Percentiles rank a stretch among this genome's conserved stretches.
phyloP scores from a whole-genome alignment of 2,329 filamentous ascomycete genomes.

The Graphilbum ipis-grandicollis region DNA sequence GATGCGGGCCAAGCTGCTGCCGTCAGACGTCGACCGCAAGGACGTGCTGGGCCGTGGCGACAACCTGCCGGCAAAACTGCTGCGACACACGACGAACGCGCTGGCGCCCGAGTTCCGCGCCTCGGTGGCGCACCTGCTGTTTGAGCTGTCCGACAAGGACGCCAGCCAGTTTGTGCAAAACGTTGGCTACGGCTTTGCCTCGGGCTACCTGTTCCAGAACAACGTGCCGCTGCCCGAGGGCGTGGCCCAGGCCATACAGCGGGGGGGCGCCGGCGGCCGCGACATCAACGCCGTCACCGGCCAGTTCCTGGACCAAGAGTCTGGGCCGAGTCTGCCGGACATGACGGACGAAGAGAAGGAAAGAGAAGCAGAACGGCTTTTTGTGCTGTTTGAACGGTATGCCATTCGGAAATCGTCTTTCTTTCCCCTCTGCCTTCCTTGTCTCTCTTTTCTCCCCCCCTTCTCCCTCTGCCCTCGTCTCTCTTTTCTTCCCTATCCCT shows the following conservation, averaged over 20 bases:
- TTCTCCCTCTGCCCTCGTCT: too few relatives aligned
- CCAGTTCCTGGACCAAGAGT: slow-evolving; percentile 57
- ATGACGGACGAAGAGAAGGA: slow-evolving; percentile 92
- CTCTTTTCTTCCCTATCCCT: not conserved
- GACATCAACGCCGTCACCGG: slow-evolving; percentile 74
- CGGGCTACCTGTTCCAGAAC: slow-evolving; percentile 74
- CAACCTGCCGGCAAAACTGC: slow-evolving; percentile 57
- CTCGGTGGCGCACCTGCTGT: slow-evolving; percentile 62
- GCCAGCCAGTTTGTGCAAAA: slow-evolving; percentile 70
- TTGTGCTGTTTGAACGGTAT: slow-evolving; percentile 78
- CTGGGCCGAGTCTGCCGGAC: slow-evolving; percentile 37
- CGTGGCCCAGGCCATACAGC: slow-evolving; percentile 14
- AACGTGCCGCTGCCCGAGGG: slow-evolving; percentile 58
- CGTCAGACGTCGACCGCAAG: slow-evolving; percentile 58
- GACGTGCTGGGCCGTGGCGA: slow-evolving; percentile 60
- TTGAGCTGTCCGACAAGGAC: slow-evolving; percentile 71
- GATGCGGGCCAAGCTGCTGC: slow-evolving; percentile 54
- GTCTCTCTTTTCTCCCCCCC: too few relatives aligned
- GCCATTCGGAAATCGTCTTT: slow-evolving; percentile 4
- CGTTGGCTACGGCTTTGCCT: slow-evolving; percentile 86
- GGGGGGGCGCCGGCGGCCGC: slow-evolving; percentile 6
- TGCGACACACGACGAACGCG: slow-evolving; percentile 62
- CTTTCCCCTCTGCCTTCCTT: too few relatives aligned
- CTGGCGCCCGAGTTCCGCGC: slow-evolving; percentile 54
- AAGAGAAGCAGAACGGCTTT: slow-evolving; percentile 73